Base-by-base conservation (phyloP, 1,284 basidiomycete genomes). In the Austropuccinia psidii region DNA sequence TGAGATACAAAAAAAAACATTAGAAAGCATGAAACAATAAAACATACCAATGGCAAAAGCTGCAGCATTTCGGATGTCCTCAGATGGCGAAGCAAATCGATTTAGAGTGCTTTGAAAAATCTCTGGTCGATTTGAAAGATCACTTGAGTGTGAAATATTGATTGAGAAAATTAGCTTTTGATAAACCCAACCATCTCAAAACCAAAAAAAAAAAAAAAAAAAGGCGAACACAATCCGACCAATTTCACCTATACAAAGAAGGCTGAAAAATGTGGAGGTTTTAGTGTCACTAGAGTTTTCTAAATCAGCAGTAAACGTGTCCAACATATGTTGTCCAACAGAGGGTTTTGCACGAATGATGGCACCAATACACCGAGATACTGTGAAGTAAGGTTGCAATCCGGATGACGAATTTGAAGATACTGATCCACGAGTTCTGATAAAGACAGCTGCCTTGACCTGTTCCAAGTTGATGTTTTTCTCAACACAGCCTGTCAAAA, bases 181-280 rank as follows among this genome's bases (percentile, higher is more conserved):
- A 17, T 35, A 21, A 43, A 27, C 21, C 31, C 11, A 43, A 6
- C 21, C 0, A 2, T 8, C 17, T 54, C 29, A 4, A 35, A 17
- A 13, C 1, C n/a, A 27, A 11, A 21, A 43, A 17, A 31, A 52
- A 2, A 1, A 21, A 33, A 11, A 24, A 5, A 17, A 9, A 27
- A 41, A 29, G 21, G 78, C 88, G 77, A 76, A 93, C 91, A 90
- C 87, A 77, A 87, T 87, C 37, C 92, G 87, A 33, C 93, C 93
- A 43, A 96, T 85, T 81, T 97, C 93, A 67, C 93, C 93, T 61
- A 96, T 83, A 49, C 91, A 89, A 19, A 95, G 83, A 55, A 97
- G 84, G 75, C 90, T 90, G n/a, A 97, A 85, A 54, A 91, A 88
- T 21, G 89, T 83, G 49, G 87, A 84, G 0, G 86, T 83, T 27